A percentile compares a stretch with the other conserved stretches of the same genome.
phyloP scores from a whole-genome alignment of 768 basidiomycete species.

The Multifurca ochricompacta region DNA sequence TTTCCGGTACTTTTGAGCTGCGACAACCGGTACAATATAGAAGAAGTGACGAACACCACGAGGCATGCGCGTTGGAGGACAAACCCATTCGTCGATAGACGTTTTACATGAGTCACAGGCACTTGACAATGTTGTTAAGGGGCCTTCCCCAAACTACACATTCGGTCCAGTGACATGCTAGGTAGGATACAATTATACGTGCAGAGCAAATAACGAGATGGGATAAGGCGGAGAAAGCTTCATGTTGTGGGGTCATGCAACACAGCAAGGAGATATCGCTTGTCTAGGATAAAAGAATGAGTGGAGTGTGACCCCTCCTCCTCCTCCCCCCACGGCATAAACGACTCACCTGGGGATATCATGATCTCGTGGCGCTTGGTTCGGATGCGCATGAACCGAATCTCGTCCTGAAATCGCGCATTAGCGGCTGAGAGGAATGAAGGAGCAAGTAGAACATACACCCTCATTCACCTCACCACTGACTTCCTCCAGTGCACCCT shows the following conservation, averaged over 20 bases:
- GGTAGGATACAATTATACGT: neutral
- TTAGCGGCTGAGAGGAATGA: neutral
- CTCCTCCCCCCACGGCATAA: neutral
- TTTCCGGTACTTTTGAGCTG: constrained; percentile 3
- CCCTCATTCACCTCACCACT: constrained; percentile 52
- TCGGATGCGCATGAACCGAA: constrained; percentile 83
- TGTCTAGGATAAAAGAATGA: constrained; percentile 39
- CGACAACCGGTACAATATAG: constrained; percentile 1
- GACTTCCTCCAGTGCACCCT: constrained; percentile 71
- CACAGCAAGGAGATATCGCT: constrained; percentile 75
- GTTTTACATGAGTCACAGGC: neutral
- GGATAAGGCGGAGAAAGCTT: neutral
- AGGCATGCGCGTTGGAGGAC: neutral
- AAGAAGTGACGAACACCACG: neutral
- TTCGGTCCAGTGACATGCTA: neutral
- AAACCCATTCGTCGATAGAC: neutral
- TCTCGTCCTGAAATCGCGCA: constrained; percentile 55
- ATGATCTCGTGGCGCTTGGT: constrained; percentile 89
- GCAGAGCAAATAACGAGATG: neutral
- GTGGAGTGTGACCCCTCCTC: neutral
- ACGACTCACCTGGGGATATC: constrained; percentile 78
- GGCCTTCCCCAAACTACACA: neutral
- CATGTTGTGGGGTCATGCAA: constrained; percentile 54
- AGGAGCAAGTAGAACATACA: constrained; percentile 35
- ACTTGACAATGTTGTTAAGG: neutral